Conservation (phyloP, 305 asterid genomes). For the Fraxinus nigra region DNA sequence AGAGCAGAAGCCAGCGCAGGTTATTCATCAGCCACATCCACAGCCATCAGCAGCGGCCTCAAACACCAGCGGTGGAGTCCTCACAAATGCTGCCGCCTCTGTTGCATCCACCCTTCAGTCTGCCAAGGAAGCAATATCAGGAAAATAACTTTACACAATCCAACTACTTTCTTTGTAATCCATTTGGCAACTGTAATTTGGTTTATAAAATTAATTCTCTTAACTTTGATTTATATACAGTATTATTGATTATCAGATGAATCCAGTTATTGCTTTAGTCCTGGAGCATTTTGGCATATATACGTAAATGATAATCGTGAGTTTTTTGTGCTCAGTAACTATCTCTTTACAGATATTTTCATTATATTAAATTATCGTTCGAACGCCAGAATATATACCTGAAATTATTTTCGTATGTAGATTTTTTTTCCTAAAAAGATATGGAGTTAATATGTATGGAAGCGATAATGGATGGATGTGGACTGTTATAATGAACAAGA, state of each 20-base stretch:
- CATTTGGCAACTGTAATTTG: neutral
- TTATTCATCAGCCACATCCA: slow-evolving; percentile 39
- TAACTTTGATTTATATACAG: neutral
- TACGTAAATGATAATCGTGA: neutral
- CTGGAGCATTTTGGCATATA: neutral
- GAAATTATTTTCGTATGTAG: neutral
- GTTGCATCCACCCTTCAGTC: slow-evolving; percentile 60
- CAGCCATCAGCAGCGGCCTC: slow-evolving; percentile 12
- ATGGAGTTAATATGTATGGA: neutral
- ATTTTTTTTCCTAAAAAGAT: neutral
- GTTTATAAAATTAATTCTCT: neutral
- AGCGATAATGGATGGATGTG: neutral
- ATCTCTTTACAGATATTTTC: neutral
- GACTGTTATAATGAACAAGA: neutral
- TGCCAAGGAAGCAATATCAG: slow-evolving; percentile 50
- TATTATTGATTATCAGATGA: neutral
- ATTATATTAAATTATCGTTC: neutral
- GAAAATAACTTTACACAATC: slow-evolving; percentile 25
- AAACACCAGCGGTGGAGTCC: slow-evolving; percentile 45
- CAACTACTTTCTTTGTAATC: neutral
- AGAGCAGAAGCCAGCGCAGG: slow-evolving; percentile 41
- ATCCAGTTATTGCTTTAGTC: neutral
- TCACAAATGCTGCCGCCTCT: slow-evolving; percentile 66
- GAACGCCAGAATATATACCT: neutral
- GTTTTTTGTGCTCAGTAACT: neutral